phyloP scores from a whole-genome alignment of 2,329 filamentous ascomycete genomes.

The Cryphonectria japonica region DNA sequence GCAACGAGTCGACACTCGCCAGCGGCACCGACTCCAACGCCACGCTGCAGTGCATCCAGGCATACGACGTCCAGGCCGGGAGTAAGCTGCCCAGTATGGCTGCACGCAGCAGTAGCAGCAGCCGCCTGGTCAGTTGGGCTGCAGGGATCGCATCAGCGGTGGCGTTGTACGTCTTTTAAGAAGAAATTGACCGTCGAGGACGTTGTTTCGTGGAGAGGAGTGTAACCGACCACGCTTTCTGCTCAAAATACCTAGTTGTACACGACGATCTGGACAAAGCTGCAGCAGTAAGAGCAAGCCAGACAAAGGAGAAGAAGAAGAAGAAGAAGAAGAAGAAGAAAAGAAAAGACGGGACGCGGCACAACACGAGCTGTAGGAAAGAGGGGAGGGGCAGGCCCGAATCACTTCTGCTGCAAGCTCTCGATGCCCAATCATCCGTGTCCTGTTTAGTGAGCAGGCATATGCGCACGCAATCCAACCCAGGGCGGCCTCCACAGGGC shows the following conservation, averaged over 20 bases:
- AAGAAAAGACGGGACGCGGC: no score
- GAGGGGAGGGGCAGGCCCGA: no score
- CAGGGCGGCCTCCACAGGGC: no score
- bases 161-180: background rate
- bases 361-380: no score
- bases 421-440: background rate
- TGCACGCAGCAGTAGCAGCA: background rate
- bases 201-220: no score
- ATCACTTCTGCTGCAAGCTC: background rate
- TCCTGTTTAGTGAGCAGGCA: background rate
- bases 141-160: background rate
- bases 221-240: no score
- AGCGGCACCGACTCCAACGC: background rate
- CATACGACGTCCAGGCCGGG: conserved; percentile 4
- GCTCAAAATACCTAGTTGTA: no score
- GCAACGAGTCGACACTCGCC: background rate
- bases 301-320: no score
- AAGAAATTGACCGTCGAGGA: background rate
- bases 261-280: no score
- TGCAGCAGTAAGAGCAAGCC: no score
- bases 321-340: no score
- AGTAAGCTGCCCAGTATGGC: background rate
- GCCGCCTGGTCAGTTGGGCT: background rate
- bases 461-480: background rate
- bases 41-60: conserved; percentile 10